A percentile compares a stretch with the other conserved stretches of the same genome.
Conservation (phyloP, 106 monocot genomes). For the Amphibolis antarctica region DNA sequence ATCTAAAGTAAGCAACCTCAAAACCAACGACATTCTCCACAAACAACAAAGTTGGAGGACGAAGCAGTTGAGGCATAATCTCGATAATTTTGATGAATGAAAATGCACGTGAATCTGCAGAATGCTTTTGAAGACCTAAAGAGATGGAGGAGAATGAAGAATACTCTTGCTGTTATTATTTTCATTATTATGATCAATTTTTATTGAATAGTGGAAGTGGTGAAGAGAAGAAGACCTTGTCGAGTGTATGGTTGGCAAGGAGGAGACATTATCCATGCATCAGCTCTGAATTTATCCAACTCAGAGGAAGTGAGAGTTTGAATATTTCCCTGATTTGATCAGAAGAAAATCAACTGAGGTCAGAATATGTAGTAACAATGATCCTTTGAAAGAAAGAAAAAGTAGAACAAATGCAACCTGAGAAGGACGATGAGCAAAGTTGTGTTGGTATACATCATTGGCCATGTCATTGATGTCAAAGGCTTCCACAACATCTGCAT, state of each 20-base stretch:
- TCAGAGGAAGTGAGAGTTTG: slow-evolving; percentile 63
- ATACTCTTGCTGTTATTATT: no score
- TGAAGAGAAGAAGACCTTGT: slow-evolving; percentile 38
- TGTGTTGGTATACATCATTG: slow-evolving; percentile 78
- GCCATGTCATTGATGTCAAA: slow-evolving; percentile 85
- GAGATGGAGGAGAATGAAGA: no score
- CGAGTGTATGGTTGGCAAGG: slow-evolving; percentile 97
- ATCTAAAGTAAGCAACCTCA: slow-evolving; percentile 40
- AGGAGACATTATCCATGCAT: slow-evolving; percentile 95
- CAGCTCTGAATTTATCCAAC: slow-evolving; percentile 63
- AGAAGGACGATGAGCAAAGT: slow-evolving; percentile 78
- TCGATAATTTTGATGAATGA: slow-evolving; percentile 80
- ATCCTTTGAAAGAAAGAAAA: no score
- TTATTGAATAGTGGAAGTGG: no score
- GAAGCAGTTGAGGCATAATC: slow-evolving; percentile 47
- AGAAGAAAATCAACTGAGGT: no score
- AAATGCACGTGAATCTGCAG: slow-evolving; percentile 83
- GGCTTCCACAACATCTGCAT: slow-evolving; percentile 50
- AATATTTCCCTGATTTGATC: slow-evolving; percentile 99
- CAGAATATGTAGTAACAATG: no score
- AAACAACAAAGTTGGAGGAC: slow-evolving; percentile 71
- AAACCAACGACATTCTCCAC: slow-evolving; percentile 98
- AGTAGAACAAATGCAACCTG: no score
- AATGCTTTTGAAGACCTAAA: slow-evolving; percentile 91
- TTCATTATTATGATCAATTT: no score